Percentiles rank a stretch among this genome's conserved stretches.
Conservation (phyloP, 257 asterid genomes). For the Solanum commersonii region DNA sequence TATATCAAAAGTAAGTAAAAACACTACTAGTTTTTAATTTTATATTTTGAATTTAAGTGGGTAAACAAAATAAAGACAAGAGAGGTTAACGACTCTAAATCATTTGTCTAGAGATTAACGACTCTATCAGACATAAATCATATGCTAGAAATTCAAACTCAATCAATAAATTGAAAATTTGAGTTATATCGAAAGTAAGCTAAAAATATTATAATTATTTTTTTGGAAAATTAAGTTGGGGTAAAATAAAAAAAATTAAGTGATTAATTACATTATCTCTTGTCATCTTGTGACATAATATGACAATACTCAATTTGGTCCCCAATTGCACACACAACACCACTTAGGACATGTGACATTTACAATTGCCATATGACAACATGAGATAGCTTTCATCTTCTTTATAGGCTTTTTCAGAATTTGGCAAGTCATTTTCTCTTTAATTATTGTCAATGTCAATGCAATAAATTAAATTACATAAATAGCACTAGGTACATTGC, state of each 20-base stretch:
- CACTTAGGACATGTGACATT: slow-evolving; percentile 27
- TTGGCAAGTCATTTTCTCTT: slow-evolving; percentile 12
- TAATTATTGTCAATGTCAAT: slow-evolving; percentile 2
- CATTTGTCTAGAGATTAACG: neutral
- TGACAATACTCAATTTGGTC: slow-evolving; percentile 12
- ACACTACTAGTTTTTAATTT: neutral
- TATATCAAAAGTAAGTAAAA: neutral
- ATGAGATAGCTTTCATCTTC: neutral
- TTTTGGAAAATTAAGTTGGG: neutral
- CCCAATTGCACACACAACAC: slow-evolving; percentile 14
- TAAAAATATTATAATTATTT: neutral
- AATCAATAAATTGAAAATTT: neutral
- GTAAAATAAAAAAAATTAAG: neutral
- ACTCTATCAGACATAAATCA: neutral
- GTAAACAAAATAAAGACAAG: too few relatives aligned
- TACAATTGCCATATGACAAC: slow-evolving; percentile 12
- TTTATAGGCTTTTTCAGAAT: slow-evolving; percentile 12
- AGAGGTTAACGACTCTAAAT: neutral
- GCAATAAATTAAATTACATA: neutral
- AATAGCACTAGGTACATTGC: slow-evolving; percentile 14
- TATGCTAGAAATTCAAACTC: neutral
- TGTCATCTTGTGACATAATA: neutral
- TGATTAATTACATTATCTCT: neutral
- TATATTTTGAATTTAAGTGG: neutral
- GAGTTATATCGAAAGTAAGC: neutral